phyloP scores from a whole-genome alignment of 2,329 filamentous ascomycete genomes.

The Macroventuria anomochaeta region DNA sequence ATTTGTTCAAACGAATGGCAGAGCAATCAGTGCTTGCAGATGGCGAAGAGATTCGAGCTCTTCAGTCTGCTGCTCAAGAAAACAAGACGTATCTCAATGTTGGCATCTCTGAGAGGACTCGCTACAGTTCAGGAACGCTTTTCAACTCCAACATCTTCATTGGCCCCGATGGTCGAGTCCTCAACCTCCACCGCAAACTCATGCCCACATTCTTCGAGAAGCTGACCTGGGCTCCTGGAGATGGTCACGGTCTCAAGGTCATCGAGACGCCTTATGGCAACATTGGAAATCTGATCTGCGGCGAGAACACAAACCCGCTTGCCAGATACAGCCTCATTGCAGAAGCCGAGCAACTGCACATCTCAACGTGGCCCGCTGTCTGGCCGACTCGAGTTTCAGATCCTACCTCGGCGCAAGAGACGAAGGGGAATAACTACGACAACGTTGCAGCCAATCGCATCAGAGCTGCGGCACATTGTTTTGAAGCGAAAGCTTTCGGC shows the following conservation, averaged over 20 bases:
- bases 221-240: slow-evolving; percentile 60
- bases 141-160: slow-evolving; percentile 63
- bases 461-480: slow-evolving; percentile 62
- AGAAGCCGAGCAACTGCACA: slow-evolving; percentile 63
- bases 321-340: slow-evolving; percentile 61
- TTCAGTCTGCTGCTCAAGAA: slow-evolving; percentile 46
- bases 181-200: slow-evolving; percentile 62
- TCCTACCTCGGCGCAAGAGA: slow-evolving; percentile 1
- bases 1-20: slow-evolving; percentile 56
- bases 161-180: slow-evolving; percentile 51
- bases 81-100: slow-evolving; percentile 54
- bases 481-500: slow-evolving; percentile 65
- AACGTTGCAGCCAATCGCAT: slow-evolving; percentile 62
- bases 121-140: slow-evolving; percentile 54
- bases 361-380: slow-evolving; percentile 62
- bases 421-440: slow-evolving; percentile 55
- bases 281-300: slow-evolving; percentile 61
- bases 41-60: slow-evolving; percentile 53
- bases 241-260: slow-evolving; percentile 58
- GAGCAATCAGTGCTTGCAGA: slow-evolving; percentile 55
- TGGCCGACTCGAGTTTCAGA: slow-evolving; percentile 57
- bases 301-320: slow-evolving; percentile 65
- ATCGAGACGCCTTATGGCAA: slow-evolving; percentile 55
- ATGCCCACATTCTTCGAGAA: slow-evolving; percentile 65
- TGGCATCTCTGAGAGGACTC: slow-evolving; percentile 59